phyloP scores from a whole-genome alignment of 1,284 basidiomycete genomes.

The Ustilago shanxiensis region DNA sequence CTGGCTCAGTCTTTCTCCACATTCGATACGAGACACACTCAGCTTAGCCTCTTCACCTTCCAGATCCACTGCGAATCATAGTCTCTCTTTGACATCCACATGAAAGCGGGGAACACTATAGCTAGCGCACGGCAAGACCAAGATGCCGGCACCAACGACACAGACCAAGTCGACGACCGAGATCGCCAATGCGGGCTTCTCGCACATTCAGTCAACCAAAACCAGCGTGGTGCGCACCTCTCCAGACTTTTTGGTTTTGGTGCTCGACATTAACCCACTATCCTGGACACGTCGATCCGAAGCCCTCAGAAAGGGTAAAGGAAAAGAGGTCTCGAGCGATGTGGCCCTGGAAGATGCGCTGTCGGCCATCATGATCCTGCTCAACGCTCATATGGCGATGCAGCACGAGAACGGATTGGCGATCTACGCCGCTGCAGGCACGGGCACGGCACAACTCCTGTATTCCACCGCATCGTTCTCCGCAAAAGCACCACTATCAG shows the following conservation, averaged over 20 bases:
- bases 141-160: slow-evolving; percentile 37
- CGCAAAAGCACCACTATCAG: slow-evolving; percentile 13
- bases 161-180: slow-evolving; percentile 48
- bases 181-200: slow-evolving; percentile 49
- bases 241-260: slow-evolving; percentile 65
- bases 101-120: neutral
- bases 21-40: slow-evolving; percentile 4
- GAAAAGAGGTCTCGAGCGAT: slow-evolving; percentile 17
- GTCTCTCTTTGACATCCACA: neutral
- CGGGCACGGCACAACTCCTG: slow-evolving; percentile 45
- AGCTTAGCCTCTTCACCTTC: neutral
- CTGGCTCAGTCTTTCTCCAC: slow-evolving; percentile 7
- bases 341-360: slow-evolving; percentile 62
- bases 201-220: slow-evolving; percentile 41
- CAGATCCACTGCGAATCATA: neutral
- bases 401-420: slow-evolving; percentile 92
- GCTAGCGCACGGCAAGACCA: neutral
- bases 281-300: slow-evolving; percentile 53
- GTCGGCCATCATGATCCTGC: slow-evolving; percentile 80
- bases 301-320: slow-evolving; percentile 25
- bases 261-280: slow-evolving; percentile 63
- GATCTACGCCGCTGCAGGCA: slow-evolving; percentile 83
- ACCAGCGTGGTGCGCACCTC: slow-evolving; percentile 25
- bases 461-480: slow-evolving; percentile 56
- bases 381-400: slow-evolving; percentile 91